These are phyloP conservation scores for Ophiosphaerella herpotricha DNA, from an alignment of 2,329 filamentous ascomycete species.

Conservation along the genomic window DNA sequence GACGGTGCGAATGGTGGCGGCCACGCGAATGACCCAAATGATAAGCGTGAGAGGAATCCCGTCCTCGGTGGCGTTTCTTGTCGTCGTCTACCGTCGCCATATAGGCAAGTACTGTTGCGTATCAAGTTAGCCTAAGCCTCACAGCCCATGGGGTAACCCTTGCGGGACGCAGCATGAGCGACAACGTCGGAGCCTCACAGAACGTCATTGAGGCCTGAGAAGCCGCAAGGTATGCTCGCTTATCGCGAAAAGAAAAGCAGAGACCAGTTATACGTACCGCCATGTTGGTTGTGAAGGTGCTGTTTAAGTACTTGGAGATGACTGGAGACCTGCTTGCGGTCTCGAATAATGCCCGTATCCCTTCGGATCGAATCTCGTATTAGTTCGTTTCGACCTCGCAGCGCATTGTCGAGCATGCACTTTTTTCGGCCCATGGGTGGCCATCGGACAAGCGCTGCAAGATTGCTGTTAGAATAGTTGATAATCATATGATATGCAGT, in stretches of 20 bases:
- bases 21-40: slow-evolving; percentile 27
- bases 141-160: slow-evolving; percentile 15
- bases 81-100: slow-evolving; percentile 46
- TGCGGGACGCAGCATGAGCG: slow-evolving; percentile 2
- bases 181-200: neutral
- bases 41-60: slow-evolving; percentile 20
- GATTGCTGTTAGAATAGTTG: neutral
- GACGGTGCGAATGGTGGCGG: slow-evolving; percentile 25
- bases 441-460: slow-evolving; percentile 51
- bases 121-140: slow-evolving; percentile 25
- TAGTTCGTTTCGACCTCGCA: slow-evolving; percentile 64
- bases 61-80: slow-evolving; percentile 23
- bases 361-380: slow-evolving; percentile 63
- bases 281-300: slow-evolving; percentile 57
- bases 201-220: neutral
- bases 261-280: slow-evolving; percentile 49
- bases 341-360: slow-evolving; percentile 58
- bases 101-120: slow-evolving; percentile 45
- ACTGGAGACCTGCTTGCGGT: slow-evolving; percentile 66
- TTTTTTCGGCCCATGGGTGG: slow-evolving; percentile 65
- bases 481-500: neutral
- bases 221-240: neutral
- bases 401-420: slow-evolving; percentile 53
- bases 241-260: neutral
- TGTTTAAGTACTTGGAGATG: slow-evolving; percentile 66